Base-by-base conservation (phyloP, 768 basidiomycete species). In the Mycena chlorophos region DNA sequence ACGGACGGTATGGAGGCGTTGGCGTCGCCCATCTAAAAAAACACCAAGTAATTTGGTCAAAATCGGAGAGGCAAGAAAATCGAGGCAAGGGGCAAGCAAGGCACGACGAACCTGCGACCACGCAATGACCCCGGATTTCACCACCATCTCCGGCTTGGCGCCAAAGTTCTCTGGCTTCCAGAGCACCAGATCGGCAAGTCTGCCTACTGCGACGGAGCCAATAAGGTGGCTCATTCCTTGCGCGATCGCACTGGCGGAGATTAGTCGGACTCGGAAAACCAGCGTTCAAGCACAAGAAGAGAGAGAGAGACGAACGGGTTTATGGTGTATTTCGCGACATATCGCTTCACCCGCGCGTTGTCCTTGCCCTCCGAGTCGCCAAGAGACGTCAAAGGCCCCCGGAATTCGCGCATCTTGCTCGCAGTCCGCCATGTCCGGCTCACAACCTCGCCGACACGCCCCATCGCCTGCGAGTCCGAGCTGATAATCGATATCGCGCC, bases 391-490 rank as follows among this genome's bases (percentile, higher is more conserved):
- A 98, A 75, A 4, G 93, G 87, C 0, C 97, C 97, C 25, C 81
- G 75, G 57, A 88, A 75, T 43, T 87, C 84, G 52, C 82, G 81
- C 88, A 99, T 88, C 77, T 99, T 99, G 70, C 89, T 91, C 28
- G 97, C 97, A 0, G 97, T 98, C 42, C 95, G 79, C 97, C 97
- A 99, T 0, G 97, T 97, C 50, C 97, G 76, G 42, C 87, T 83
- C 2, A 93, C 75, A 17, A 98, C 96, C 69, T 99, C 97, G 10
- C 93, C 97, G 5, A 99, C 94, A 17, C 96, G 85, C 10, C 96
- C 95, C 97, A 99, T 98, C 0, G 97, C 97, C 70, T 98, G 97
- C 2, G 94, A 89, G 68, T 99, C 97, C 2, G 91, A 94, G 61
- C 88, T 91, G 62, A 98, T 95, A 86, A 98, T 98, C 2, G 93